Evolutionary conservation across 1,284 basidiomycete genomes (phyloP).

Genomic region (Trichosporon asahii): DNA sequence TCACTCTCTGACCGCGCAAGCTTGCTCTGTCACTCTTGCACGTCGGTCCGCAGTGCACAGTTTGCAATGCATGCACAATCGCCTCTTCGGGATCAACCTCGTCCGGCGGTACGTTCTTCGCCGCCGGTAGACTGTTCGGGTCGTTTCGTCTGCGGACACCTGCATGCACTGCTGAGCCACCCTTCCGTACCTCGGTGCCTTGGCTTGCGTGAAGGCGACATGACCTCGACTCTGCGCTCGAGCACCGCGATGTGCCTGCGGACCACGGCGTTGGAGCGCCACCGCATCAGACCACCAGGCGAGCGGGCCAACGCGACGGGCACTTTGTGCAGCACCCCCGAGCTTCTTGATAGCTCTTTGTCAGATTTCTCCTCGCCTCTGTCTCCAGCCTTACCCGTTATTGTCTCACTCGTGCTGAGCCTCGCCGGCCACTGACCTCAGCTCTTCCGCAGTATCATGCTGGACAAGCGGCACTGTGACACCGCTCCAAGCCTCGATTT

Average conservation of each 20-base stretch:
- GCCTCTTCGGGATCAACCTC: background rate
- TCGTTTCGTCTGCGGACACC: background rate
- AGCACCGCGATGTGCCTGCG: background rate
- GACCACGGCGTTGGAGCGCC: background rate
- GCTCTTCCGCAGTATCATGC: background rate
- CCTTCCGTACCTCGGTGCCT: background rate
- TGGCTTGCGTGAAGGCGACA: background rate
- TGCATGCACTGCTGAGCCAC: background rate
- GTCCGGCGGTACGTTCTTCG: background rate
- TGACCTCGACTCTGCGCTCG: background rate
- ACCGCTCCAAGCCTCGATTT: background rate
- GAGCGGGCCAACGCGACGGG: background rate
- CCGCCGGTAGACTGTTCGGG: background rate
- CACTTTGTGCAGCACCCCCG: background rate
- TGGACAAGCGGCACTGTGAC: background rate
- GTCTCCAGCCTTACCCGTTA: background rate
- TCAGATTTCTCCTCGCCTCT: background rate
- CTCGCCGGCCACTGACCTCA: background rate
- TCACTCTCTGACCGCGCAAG: background rate
- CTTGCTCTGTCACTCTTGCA: background rate
- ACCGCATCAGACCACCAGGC: background rate
- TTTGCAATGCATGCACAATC: background rate
- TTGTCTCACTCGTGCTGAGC: conserved; percentile 3
- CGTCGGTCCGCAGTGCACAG: background rate
- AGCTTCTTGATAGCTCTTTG: background rate